Evolutionary conservation across 2,329 filamentous ascomycete species (phyloP).

Genomic region (Aureobasidium leucospermi): DNA sequence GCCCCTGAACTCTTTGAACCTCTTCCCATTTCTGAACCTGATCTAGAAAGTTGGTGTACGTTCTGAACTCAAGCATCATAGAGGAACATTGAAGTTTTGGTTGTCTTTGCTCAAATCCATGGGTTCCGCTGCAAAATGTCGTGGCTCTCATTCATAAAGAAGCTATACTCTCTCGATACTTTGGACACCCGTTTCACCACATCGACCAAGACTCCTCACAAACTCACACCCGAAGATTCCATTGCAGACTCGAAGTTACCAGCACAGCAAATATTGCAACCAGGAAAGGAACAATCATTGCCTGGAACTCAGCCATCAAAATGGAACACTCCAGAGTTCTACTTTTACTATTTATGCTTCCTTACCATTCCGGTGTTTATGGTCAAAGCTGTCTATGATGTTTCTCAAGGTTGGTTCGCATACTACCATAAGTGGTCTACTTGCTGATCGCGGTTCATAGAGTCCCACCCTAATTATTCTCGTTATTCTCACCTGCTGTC

Average conservation of each 20-base stretch:
- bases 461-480: constrained; percentile 70
- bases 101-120: not conserved
- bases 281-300: constrained; percentile 22
- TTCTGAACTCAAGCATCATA: too few relatives aligned
- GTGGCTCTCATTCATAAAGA: constrained; percentile 35
- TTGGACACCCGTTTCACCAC: constrained; percentile 67
- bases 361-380: constrained; percentile 64
- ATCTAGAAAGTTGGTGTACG: too few relatives aligned
- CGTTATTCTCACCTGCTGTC: constrained; percentile 66
- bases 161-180: constrained; percentile 58
- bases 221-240: constrained; percentile 5
- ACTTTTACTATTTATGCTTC: constrained; percentile 76
- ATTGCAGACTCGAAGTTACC: constrained; percentile 14
- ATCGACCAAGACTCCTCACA: constrained; percentile 55
- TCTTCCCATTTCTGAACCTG: too few relatives aligned
- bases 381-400: constrained; percentile 82
- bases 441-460: constrained; percentile 37
- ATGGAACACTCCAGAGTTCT: constrained; percentile 86
- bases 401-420: constrained; percentile 60
- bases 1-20: not conserved
- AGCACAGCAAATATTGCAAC: constrained; percentile 23
- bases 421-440: constrained; percentile 23
- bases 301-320: constrained; percentile 52
- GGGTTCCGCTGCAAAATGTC: constrained; percentile 1
- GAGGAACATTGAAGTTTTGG: too few relatives aligned